Conservation (phyloP, 2,329 filamentous ascomycete genomes). For the Metarhizium album region DNA sequence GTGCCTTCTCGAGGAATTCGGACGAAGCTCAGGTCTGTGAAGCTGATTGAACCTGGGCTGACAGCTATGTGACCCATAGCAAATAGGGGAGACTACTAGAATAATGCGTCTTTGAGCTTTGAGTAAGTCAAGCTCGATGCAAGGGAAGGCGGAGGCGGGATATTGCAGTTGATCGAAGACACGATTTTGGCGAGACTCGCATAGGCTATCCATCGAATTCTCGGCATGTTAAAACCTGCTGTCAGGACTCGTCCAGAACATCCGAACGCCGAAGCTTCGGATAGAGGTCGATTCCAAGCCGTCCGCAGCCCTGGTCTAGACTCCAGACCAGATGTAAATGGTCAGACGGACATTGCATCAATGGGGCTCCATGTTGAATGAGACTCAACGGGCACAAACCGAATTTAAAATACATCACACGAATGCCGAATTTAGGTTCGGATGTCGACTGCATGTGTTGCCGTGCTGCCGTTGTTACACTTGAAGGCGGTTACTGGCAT, state of each 20-base stretch:
- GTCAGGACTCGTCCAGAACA: neutral
- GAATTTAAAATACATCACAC: neutral
- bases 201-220: neutral
- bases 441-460: neutral
- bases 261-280: neutral
- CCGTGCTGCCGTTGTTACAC: conserved; percentile 5
- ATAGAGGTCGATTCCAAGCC: neutral
- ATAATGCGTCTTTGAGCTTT: conserved; percentile 20
- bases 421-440: neutral
- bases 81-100: conserved; percentile 38
- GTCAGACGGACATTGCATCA: neutral
- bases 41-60: conserved; percentile 44
- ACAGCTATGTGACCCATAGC: conserved; percentile 57
- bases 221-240: neutral
- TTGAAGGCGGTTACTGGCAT: conserved; percentile 4
- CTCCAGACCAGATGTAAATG: neutral
- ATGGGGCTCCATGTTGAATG: neutral
- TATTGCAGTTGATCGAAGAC: neutral
- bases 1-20: conserved; percentile 35
- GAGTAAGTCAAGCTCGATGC: conserved; percentile 12
- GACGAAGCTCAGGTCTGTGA: conserved; percentile 35
- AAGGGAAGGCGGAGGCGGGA: conserved; percentile 15
- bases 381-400: neutral
- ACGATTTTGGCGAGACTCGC: neutral
- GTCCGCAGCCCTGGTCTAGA: neutral